Conservation (phyloP, 768 basidiomycete genomes). For the Mycena metata region DNA sequence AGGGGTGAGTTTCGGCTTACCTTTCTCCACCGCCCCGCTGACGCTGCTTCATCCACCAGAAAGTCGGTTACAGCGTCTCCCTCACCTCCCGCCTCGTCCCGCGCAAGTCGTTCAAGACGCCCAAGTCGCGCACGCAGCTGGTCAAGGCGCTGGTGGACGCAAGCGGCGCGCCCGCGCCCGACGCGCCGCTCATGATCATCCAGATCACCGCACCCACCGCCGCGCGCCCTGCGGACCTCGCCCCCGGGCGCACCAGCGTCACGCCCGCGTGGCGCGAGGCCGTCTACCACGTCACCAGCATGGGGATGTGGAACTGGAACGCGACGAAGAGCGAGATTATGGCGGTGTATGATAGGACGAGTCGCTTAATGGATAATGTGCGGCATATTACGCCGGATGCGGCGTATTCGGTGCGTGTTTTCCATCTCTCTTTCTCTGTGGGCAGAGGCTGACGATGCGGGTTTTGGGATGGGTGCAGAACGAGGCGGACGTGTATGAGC, state of each 20-base stretch:
- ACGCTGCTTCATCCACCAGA: constrained; percentile 41
- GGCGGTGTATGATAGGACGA: constrained; percentile 49
- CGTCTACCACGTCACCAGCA: constrained; percentile 60
- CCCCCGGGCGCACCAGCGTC: constrained; percentile 57
- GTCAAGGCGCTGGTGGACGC: constrained; percentile 54
- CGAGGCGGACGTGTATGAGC: constrained; percentile 64
- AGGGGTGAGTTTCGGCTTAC: constrained; percentile 49
- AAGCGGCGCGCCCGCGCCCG: constrained; percentile 39
- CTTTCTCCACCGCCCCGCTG: constrained; percentile 11
- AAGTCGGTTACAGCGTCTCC: constrained; percentile 55
- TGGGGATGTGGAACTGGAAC: constrained; percentile 62
- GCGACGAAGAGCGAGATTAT: constrained; percentile 54
- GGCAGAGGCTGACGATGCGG: no score
- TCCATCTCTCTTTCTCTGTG: constrained; percentile 3
- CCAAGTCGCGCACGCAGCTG: constrained; percentile 46
- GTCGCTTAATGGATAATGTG: constrained; percentile 55
- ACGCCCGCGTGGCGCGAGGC: constrained; percentile 57
- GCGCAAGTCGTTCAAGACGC: constrained; percentile 54
- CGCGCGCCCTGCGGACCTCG: constrained; percentile 37
- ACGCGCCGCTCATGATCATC: constrained; percentile 57
- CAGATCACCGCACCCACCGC: constrained; percentile 54
- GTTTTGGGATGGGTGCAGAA: constrained; percentile 51
- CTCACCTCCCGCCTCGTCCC: constrained; percentile 61
- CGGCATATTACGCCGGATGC: constrained; percentile 59
- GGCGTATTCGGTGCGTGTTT: constrained; percentile 57